Evolutionary conservation across 768 basidiomycete species (phyloP).

Genomic region (Rhodotorula graminis): DNA sequence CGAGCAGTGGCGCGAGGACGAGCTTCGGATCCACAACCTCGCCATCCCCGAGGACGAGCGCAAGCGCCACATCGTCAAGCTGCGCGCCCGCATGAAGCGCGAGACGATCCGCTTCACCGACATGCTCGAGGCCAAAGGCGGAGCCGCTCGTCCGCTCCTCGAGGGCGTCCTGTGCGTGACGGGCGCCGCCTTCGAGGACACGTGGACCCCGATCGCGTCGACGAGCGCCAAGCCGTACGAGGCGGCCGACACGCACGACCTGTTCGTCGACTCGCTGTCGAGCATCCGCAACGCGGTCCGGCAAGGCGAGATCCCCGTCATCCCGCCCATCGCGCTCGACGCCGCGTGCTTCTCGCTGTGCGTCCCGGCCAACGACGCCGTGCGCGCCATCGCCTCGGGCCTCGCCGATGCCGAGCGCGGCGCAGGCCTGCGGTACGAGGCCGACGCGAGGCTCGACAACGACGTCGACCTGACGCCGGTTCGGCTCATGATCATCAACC

Average conservation of each 20-base stretch:
- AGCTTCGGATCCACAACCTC: constrained; percentile 39
- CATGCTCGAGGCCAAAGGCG: constrained; percentile 76
- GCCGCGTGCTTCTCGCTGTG: constrained; percentile 80
- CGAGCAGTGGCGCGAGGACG: constrained; percentile 65
- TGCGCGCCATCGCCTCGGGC: constrained; percentile 77
- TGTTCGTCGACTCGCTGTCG: constrained; percentile 70
- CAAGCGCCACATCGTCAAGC: constrained; percentile 8
- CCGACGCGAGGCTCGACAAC: constrained; percentile 43
- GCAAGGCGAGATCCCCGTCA: constrained; percentile 92
- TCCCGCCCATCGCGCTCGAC: constrained; percentile 87
- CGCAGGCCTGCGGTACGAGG: constrained; percentile 32
- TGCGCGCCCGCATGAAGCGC: constrained; percentile 51
- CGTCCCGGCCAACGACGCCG: constrained; percentile 78
- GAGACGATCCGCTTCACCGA: constrained; percentile 81
- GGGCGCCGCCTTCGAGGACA: constrained; percentile 37
- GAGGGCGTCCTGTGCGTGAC: constrained; percentile 67
- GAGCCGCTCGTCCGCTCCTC: constrained; percentile 78
- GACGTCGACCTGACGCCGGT: constrained; percentile 79
- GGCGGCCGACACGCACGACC: constrained; percentile 49
- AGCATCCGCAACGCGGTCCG: constrained; percentile 81
- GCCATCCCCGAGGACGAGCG: constrained; percentile 3
- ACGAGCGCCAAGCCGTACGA: constrained; percentile 55
- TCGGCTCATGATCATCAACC: constrained; percentile 94
- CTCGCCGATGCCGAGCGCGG: constrained; percentile 58
- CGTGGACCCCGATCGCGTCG: constrained; percentile 31